phyloP scores from a whole-genome alignment of 176 grass and related monocot genomes.

The Juncus effusus region DNA sequence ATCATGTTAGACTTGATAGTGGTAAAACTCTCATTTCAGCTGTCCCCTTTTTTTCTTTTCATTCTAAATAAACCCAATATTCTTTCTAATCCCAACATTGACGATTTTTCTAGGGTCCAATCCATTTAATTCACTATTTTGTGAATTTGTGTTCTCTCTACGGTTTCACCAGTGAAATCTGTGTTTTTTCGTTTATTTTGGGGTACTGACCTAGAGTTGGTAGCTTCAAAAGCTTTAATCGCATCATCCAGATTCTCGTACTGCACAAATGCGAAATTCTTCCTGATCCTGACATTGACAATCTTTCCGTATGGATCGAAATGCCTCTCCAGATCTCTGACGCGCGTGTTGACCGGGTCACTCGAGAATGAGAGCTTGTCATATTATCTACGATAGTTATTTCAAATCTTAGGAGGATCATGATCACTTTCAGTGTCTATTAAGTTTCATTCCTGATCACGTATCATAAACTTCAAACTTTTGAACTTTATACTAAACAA shows the following conservation, averaged over 20 bases:
- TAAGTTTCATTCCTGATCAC: too few species aligned
- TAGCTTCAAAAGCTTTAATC: conserved; percentile 77
- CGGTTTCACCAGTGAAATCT: conserved; percentile 11
- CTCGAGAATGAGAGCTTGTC: too few species aligned
- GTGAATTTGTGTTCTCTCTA: background rate
- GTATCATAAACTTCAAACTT: too few species aligned
- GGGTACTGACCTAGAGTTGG: conserved; percentile 55
- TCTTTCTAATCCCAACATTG: background rate
- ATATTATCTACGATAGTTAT: too few species aligned
- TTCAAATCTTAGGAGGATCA: too few species aligned
- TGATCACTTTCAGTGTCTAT: too few species aligned
- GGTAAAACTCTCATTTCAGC: background rate
- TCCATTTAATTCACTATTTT: conserved; percentile 4
- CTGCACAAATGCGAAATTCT: conserved; percentile 92
- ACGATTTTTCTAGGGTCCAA: background rate
- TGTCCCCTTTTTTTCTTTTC: too few species aligned
- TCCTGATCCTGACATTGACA: conserved; percentile 78
- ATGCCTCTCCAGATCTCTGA: conserved; percentile 82
- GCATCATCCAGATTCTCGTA: conserved; percentile 91
- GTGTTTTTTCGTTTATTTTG: too few species aligned
- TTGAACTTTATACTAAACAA: too few species aligned
- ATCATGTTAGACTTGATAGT: background rate
- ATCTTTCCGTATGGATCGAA: conserved; percentile 92
- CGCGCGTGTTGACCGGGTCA: conserved; percentile 87
- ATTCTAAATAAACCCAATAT: too few species aligned